Conservation (phyloP, 805 yeast genomes). For the Pichia ethanolica region DNA sequence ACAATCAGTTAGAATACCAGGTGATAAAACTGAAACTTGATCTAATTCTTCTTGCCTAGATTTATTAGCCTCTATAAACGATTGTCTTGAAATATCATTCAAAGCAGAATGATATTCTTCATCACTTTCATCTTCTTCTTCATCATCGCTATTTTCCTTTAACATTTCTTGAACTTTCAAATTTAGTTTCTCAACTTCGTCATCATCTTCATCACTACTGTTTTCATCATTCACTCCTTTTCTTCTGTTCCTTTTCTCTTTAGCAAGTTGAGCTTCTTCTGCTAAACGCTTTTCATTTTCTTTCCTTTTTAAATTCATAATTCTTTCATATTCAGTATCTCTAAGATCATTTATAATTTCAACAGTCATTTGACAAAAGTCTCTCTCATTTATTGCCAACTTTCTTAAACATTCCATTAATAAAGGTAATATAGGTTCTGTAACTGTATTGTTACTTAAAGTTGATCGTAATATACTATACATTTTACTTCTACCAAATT, state of each 20-base stretch:
- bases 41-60: conserved; percentile 27
- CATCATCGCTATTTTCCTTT: conserved; percentile 4
- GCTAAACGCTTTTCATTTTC: neutral
- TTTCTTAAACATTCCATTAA: conserved; percentile 61
- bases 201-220: conserved; percentile 2
- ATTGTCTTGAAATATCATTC: conserved; percentile 26
- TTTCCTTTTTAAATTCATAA: conserved; percentile 1
- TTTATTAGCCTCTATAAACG: conserved; percentile 24
- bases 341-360: conserved; percentile 82
- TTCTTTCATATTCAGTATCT: conserved; percentile 46
- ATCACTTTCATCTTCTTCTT: conserved; percentile 10
- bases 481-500: conserved; percentile 79
- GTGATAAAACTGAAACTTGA: conserved; percentile 36
- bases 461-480: conserved; percentile 50
- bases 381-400: conserved; percentile 71
- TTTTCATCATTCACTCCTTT: neutral
- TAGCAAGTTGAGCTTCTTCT: neutral
- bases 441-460: conserved; percentile 48
- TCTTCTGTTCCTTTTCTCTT: neutral
- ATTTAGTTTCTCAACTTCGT: neutral
- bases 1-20: conserved; percentile 51
- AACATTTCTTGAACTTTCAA: neutral
- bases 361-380: conserved; percentile 75
- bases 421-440: conserved; percentile 45
- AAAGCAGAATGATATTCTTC: conserved; percentile 23